Evolutionary conservation across 495 filamentous ascomycete genomes (phyloP).

Genomic region (Trichocladium antarcticum): DNA sequence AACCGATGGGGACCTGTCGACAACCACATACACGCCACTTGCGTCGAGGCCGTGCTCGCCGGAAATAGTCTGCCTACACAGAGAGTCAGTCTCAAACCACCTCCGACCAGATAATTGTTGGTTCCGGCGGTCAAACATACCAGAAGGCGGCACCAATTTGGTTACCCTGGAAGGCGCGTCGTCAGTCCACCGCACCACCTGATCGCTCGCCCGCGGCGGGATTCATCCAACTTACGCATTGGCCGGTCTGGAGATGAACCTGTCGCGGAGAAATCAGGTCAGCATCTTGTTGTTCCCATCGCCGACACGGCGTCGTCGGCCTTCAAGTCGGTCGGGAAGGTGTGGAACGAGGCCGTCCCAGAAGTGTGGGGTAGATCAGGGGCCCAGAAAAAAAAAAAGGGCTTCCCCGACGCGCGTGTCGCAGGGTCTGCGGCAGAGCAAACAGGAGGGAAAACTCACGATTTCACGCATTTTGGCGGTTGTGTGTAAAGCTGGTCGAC

Average conservation of each 20-base stretch:
- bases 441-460: conserved; percentile 46
- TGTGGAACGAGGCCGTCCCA: background rate
- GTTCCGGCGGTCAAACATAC: conserved; percentile 24
- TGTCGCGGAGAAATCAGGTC: conserved; percentile 35
- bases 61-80: conserved; percentile 69
- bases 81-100: conserved; percentile 11
- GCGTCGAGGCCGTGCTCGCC: conserved; percentile 98
- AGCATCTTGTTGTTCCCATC: conserved; percentile 19
- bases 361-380: conserved; percentile 32
- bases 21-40: conserved; percentile 52
- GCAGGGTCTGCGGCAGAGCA: conserved; percentile 42
- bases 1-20: background rate
- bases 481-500: conserved; percentile 20
- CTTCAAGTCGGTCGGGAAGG: conserved; percentile 2
- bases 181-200: conserved; percentile 15
- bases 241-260: conserved; percentile 99
- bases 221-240: conserved; percentile 68
- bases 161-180: conserved; percentile 62
- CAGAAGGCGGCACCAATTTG: conserved; percentile 99
- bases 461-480: conserved; percentile 81
- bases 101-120: background rate
- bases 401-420: conserved; percentile 67
- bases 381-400: conserved; percentile 12
- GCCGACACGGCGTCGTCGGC: conserved; percentile 12
- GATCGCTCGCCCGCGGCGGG: conserved; percentile 17